Evolutionary conservation across 2,329 filamentous ascomycete genomes (phyloP), one percentile per base, ranked within the genome.

Genomic region (Aspergillus puulaauensis): DNA sequence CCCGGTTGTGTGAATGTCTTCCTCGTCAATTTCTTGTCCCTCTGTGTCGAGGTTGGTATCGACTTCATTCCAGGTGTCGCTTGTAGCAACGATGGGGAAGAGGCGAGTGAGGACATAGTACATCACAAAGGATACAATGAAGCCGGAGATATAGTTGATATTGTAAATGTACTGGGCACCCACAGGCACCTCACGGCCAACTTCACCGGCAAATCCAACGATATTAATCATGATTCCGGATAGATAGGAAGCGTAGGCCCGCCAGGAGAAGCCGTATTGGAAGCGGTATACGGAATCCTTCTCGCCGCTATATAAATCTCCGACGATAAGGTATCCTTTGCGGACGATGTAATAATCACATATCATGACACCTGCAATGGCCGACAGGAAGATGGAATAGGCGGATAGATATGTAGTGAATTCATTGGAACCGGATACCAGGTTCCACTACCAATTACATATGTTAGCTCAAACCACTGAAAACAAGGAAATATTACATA

Each of bases 391-490:
- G 56, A 97, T 91, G 3, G 90, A 92, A 79, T 96, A 96, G 1
- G 93, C 89, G 1, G 90, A 95, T 1, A 97, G 85, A 70, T 96
- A 96, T 3, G 90, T 96, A 0, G 90, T 95, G 78, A 96, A 96
- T 75, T 88, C 87, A 79, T 93, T 96, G 45, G 85, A 85, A 45
- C 80, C 80, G 2, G 83, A 86, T 8, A 96, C 83, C 0, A 96
- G 83, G 59, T 90, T 90, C 85, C 77, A 79, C 66, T 75, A 53
- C n/a, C 24, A 51, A 57, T 65, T 11, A 31, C 27, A 31, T 31
- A 54, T 67, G 63, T 53, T 40, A 52, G 46, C 24, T 44, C 27
- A 21, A 27, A n/a, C 2, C 43, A 24, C 8, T 7, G 9, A 37
- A 37, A 37, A 8, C 15, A 6, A 8, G 27, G 11, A 45, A 21